Evolutionary conservation across 805 yeast species (phyloP), one percentile per base, ranked within the genome.

Genomic region (Yamadazyma olivae): DNA sequence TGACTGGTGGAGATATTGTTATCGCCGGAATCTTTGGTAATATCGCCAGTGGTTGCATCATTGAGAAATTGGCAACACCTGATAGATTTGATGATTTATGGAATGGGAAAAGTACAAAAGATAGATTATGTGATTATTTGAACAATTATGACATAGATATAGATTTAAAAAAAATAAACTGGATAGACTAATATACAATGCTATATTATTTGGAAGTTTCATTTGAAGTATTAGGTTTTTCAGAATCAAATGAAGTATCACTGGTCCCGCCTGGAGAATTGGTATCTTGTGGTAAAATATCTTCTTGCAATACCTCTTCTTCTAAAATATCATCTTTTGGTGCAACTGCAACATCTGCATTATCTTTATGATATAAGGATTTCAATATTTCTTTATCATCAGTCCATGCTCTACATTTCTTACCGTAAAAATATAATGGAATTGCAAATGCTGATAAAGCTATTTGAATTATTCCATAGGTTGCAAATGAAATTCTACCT

Each of bases 21-120:
- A 84, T 82, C 0, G 77, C 81, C 5, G 61, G 81, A 0, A 29
- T 44, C 6, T 76, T 76, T 51, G 97, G 89, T 0, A 83, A 77
- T 39, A 61, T 90, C 3, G 88, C 83, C 0, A 86, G 96, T 39
- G 91, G 95, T 0, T 64, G 80, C 32, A 77, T 83, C n/a, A 77
- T 90, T 24, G 96, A 90, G 54, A 82, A 76, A 45, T 61, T 84
- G 28, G 97, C 96, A 0, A 67, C 83, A 51, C 95, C 96, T 0
- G 46, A 43, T 0, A 44, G 35, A 3, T 95, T 95, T 0, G 36
- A 48, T 1, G 74, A 68, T 15, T 22, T 36, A 6, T 87, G 95
- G 91, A 88, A 88, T 50, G 84, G 81, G 0, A 19, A 45, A 6
- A 42, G 60, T 3, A 54, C 82, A 15, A 35, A 40, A n/a, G 63